These are phyloP conservation scores for Teratosphaeria destructans DNA, from an alignment of 2,329 filamentous ascomycete species.

Conservation along the genomic window DNA sequence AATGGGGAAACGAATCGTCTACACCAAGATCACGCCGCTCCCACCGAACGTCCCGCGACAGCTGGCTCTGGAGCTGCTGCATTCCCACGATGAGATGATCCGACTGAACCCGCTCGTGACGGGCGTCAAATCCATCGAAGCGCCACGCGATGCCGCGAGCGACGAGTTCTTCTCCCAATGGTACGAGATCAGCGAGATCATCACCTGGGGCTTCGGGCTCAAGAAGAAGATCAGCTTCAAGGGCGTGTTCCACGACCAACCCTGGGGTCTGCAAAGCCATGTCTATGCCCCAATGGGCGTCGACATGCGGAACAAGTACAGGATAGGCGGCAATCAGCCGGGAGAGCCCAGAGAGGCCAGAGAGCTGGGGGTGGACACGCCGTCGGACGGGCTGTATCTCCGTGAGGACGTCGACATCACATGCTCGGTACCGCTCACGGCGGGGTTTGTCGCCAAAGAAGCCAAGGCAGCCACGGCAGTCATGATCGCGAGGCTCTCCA, in stretches of 20 bases:
- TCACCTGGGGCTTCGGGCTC: conserved; percentile 57
- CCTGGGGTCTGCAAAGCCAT: conserved; percentile 62
- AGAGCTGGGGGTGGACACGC: conserved; percentile 56
- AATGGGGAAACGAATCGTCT: conserved; percentile 49
- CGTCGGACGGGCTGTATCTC: conserved; percentile 55
- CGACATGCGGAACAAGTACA: conserved; percentile 58
- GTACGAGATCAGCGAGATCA: conserved; percentile 62
- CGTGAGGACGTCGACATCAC: conserved; percentile 62
- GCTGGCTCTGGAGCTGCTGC: conserved; percentile 61
- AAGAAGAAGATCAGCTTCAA: conserved; percentile 59
- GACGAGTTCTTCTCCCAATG: conserved; percentile 51
- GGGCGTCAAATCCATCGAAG: conserved; percentile 51
- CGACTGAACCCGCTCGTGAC: conserved; percentile 60
- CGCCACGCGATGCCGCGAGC: conserved; percentile 55
- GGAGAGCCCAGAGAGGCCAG: conserved; percentile 52
- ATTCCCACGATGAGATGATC: conserved; percentile 53
- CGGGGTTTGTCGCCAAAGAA: conserved; percentile 53
- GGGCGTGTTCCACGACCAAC: conserved; percentile 62
- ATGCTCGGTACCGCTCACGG: conserved; percentile 51
- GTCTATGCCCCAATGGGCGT: conserved; percentile 58
- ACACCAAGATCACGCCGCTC: conserved; percentile 60
- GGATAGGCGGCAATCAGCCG: conserved; percentile 58
- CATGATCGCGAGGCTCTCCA: conserved; percentile 58
- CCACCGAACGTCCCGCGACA: conserved; percentile 60
- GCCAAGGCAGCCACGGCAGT: conserved; percentile 56